Evolutionary conservation across 768 basidiomycete species (phyloP), one percentile per base, ranked within the genome.

Genomic region (Boletellus ananas): DNA sequence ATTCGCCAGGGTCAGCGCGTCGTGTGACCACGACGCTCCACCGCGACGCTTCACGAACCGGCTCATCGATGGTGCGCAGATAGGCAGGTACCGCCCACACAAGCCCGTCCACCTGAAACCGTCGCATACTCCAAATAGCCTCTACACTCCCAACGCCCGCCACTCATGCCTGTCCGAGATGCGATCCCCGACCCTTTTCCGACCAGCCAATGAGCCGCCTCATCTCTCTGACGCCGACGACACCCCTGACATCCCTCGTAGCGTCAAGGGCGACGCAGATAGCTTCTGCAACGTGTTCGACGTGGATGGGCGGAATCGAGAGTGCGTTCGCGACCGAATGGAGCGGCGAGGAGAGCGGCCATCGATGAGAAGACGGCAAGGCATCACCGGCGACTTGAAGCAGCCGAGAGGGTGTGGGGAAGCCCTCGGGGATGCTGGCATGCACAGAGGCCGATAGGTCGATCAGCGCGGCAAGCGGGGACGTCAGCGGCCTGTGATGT

Each of bases 241-340:
- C 79, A 37, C 89, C 90, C 45, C 62, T 65, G 41, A 91, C 70
- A 37, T 75, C 74, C 52, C 70, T 72, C 42, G 63, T 60, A 34
- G 71, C 69, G 59, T 83, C 78, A 50, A 85, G 72, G 33, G 79
- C 77, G 17, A 84, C 75, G 51, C 87, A 83, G 7, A 92, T 78
- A 1, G 93, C 90, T 58, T 85, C 81, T 3, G 87, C 96, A 39
- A 98, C 92, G 54, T 94, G 91, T 59, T 99, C 96, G 18, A 97
- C 93, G 62, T 98, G 95, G 37, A 98, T 82, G 2, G 96, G 94
- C 27, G 88, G 91, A 47, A 87, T 85, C n/a, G 79, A 77, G 44
- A 97, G 69, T 16, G 87, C 83, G 53, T 87, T 87, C 7, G 91
- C 88, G 33, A 94, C 70, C 3, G 87, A 83, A 29, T 81, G 74